Evolutionary conservation across 2,329 filamentous ascomycete species (phyloP), one percentile per base, ranked within the genome.

Genomic region (Cylindrodendrum hubeiense): DNA sequence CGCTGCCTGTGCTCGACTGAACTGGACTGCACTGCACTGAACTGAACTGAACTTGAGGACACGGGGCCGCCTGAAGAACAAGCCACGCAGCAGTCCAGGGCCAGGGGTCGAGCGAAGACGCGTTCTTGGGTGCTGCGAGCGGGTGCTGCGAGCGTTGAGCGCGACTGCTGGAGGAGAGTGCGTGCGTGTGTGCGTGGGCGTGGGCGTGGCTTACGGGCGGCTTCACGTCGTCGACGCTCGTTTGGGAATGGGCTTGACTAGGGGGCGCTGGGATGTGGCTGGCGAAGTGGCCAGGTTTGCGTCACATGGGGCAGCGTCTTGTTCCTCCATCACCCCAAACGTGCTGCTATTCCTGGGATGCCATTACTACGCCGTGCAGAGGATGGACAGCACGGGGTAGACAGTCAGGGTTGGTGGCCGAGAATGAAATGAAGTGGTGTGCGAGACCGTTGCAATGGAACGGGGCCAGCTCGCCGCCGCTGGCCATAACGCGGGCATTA

Each of bases 401-500:
- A 28, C 17, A 10, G 30, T 17, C 21, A 53, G 57, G 49, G 56
- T 60, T 10, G 10, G 28, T 26, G 15, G 46, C 28, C 46, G 26
- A 54, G n/a, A 22, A 26, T 49, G 49, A 63, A 59, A 63, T 59
- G 61, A 63, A 54, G 53, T 41, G 41, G 57, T 33, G 33, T 51
- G 19, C 30, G 51, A 17, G 52, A 56, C 51, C 10, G 59, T 55
- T 56, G 21, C 51, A 58, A 49, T 34, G 39, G 39, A n/a, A 57
- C 43, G 46, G 46, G 34, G 28, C 53, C 28, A 22, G n/a, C 28
- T 13, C 28, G 7, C 28, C 57, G 37, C 39, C 37, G 51, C 22
- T 24, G 43, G 26, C 15, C 33, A 30, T 50, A 33, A 33, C n/a
- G 15, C 28, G 33, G 47, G 17, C 46, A 49, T 28, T 33, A 30